These are phyloP conservation scores for Alliaria petiolata DNA, from an alignment of 345 rosid species.

Conservation along the genomic window DNA sequence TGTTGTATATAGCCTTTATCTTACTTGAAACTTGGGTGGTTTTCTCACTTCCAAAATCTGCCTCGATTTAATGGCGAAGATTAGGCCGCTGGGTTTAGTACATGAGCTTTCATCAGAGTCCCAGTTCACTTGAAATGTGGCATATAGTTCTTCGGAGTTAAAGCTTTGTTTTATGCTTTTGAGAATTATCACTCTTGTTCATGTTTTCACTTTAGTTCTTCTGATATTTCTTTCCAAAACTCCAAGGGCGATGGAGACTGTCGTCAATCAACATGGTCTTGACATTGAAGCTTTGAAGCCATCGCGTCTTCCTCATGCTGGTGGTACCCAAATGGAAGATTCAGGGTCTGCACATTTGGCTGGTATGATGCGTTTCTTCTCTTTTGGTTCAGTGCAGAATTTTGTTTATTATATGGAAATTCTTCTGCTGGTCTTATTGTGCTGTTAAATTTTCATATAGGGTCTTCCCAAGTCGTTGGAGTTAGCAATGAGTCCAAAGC, in stretches of 20 bases:
- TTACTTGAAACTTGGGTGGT: neutral
- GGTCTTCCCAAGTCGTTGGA: slow-evolving; percentile 68
- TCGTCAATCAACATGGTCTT: slow-evolving; percentile 81
- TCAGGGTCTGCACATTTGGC: slow-evolving; percentile 57
- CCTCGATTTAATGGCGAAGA: neutral
- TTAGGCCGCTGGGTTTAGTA: neutral
- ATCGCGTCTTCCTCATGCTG: slow-evolving; percentile 60
- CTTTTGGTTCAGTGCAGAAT: neutral
- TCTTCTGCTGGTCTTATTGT: neutral
- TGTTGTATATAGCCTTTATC: slow-evolving; percentile 5
- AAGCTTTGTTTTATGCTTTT: neutral
- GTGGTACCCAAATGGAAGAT: slow-evolving; percentile 75
- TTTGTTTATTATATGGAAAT: neutral
- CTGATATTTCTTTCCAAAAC: slow-evolving; percentile 26
- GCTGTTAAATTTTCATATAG: slow-evolving; percentile 38
- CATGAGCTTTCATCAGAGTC: neutral
- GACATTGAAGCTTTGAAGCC: slow-evolving; percentile 88
- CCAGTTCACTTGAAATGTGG: neutral
- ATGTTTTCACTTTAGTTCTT: slow-evolving; percentile 9
- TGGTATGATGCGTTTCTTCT: slow-evolving; percentile 40
- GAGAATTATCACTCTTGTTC: neutral
- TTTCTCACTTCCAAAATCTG: neutral
- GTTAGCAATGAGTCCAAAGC: slow-evolving; percentile 49
- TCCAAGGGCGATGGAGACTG: slow-evolving; percentile 97
- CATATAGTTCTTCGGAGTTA: neutral